Base-by-base conservation (phyloP, 139 green algal species). In the Nannochloris sp. region DNA sequence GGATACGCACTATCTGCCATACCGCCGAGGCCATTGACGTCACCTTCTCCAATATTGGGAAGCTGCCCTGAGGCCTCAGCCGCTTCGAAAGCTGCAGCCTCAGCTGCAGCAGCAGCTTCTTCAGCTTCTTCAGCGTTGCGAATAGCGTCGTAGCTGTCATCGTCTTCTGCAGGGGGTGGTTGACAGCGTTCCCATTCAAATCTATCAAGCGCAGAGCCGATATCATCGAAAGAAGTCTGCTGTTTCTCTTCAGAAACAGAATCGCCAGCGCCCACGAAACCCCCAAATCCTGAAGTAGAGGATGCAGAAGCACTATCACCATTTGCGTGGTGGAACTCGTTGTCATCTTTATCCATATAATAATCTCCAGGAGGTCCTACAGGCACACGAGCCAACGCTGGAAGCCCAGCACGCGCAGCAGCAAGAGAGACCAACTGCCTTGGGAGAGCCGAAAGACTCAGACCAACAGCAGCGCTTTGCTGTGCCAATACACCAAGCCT, bases 361-460 rank as follows among this genome's bases (percentile, higher is more conserved):
- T 35, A 5, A 19, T 30, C 15, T 30, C 58, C 15, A 5, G 30
- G 4, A 33, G 36, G 14, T 29, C 45, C 9, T 54, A 57, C 13
- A 39, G 14, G 56, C 56, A 32, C n/a, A 13, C n/a, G 24, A 19
- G 14, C 19, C 24, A 51, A 25, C 29, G 19, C 36, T 51, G 69
- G 69, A 38, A 76, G 69, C 35, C 61, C 54, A 2, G 15, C 36
- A 4, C 69, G 47, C 53, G n/a, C 53, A 34, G 32, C 5, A 6
- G 61, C 69, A 7, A 54, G 32, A 1, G 69, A 65, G 15, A 76
- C 54, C 25, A 76, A 51, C 34, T 67, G 30, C 2, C 61, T 65
- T 33, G 56, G 37, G 29, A 71, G 51, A 37, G 65, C 48, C 3
- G 32, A 42, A 27, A 45, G 27, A 54, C 65, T 33, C 2, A 30